Base-by-base conservation (phyloP, 2,329 filamentous ascomycete genomes). In the Chaetomium globosum region DNA sequence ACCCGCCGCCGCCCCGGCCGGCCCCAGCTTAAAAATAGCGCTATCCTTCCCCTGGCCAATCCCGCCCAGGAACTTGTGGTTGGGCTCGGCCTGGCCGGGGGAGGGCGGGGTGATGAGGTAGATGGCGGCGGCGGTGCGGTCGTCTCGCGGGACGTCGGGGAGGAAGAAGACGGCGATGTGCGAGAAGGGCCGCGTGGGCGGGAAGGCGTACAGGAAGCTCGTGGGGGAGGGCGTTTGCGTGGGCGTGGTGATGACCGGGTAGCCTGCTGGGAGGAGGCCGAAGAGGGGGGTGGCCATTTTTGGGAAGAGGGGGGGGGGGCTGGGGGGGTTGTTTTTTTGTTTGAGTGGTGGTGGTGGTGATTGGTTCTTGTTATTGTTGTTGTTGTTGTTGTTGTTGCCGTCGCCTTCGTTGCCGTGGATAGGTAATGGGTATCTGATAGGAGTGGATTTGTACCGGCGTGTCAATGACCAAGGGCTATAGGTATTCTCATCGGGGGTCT, bases 91-190 rank as follows among this genome's bases (percentile, higher is more conserved):
- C 49, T 77, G 77, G 43, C 80, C 81, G 4, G 79, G 75, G 2
- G 77, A 69, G 6, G 75, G 70, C 36, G 80, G 80, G 66, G 93
- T 81, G 59, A 81, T 89, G 56, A 96, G 85, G 79, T 97, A 98
- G 69, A 99, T 94, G 55, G 93, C 91, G 16, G 93, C 95, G 5
- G 92, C 94, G 23, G 90, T 90, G 71, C 7, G 39, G 39, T 43
- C 39, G 39, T 87, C 85, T 4, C 85, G 81, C 0, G 93, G 93
- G 0, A 89, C 82, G 52, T 89, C 90, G 0, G 95, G 96, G 0
- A 97, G 85, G 43, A 97, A 83, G 80, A 98, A 96, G 64, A 98
- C 88, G 73, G 93, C 90, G 63, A 98, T 85, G 76, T 98, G 93
- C 19, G 89, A 87, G 76, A 95, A 92, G 59, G 86, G 72, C 0